A percentile compares a stretch with the other conserved stretches of the same genome.
These are phyloP conservation scores for Fusarium pseudocircinatum DNA, from an alignment of 2,329 filamentous ascomycete species.

Conservation along the genomic window DNA sequence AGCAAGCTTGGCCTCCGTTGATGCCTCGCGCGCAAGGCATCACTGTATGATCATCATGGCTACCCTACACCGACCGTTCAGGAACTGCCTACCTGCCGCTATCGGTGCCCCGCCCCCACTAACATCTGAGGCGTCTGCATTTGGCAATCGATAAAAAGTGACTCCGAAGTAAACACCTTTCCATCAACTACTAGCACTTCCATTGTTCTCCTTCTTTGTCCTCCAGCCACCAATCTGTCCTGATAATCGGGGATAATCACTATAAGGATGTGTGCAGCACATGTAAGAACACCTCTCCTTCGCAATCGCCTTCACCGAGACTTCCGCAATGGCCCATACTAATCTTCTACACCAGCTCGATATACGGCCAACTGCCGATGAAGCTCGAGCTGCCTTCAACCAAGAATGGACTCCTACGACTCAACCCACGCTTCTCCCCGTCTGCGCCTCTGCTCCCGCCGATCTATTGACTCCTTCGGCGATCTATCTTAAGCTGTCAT, in stretches of 20 bases:
- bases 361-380: slow-evolving; percentile 41
- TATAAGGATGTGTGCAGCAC: slow-evolving; percentile 40
- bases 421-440: slow-evolving; percentile 76
- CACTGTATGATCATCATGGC: not conserved
- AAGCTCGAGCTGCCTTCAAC: slow-evolving; percentile 42
- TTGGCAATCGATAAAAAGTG: slow-evolving; percentile 27
- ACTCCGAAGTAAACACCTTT: slow-evolving; percentile 27
- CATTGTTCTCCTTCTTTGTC: slow-evolving; percentile 25
- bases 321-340: slow-evolving; percentile 5
- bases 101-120: slow-evolving; percentile 42
- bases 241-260: not conserved
- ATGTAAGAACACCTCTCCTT: slow-evolving; percentile 22
- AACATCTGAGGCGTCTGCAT: slow-evolving; percentile 19
- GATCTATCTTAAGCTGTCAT: slow-evolving; percentile 85
- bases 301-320: not conserved
- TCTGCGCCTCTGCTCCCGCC: slow-evolving; percentile 86
- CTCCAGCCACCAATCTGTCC: not conserved
- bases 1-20: slow-evolving; percentile 9
- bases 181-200: slow-evolving; percentile 2
- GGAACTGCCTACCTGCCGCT: slow-evolving; percentile 14
- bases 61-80: slow-evolving; percentile 23
- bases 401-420: slow-evolving; percentile 38
- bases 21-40: slow-evolving; percentile 33
- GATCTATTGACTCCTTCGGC: slow-evolving; percentile 95
- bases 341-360: slow-evolving; percentile 34